Conservation (phyloP, 352 stramenopile species). For the Globisporangium rhizosaccharum region DNA sequence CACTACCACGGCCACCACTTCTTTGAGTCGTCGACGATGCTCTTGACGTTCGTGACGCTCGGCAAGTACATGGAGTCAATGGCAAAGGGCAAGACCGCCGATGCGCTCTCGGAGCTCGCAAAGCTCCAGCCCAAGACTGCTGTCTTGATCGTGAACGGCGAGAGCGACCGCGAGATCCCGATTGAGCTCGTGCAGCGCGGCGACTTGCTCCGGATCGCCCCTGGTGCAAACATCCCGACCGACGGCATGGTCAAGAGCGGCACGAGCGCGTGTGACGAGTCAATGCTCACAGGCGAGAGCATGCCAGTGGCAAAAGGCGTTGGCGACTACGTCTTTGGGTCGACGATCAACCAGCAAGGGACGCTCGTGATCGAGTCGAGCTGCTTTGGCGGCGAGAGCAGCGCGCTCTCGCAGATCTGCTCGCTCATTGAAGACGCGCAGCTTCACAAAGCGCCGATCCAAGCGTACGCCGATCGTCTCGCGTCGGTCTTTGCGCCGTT, state of each 20-base stretch:
- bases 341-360: constrained; percentile 80
- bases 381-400: constrained; percentile 66
- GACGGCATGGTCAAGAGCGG: constrained; percentile 77
- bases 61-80: constrained; percentile 89
- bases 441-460: constrained; percentile 84
- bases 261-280: constrained; percentile 67
- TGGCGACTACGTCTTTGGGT: constrained; percentile 81
- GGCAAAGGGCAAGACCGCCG: constrained; percentile 80
- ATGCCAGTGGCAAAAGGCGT: constrained; percentile 81
- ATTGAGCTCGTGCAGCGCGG: constrained; percentile 83
- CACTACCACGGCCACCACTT: constrained; percentile 81
- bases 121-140: constrained; percentile 80
- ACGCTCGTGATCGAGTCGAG: constrained; percentile 81
- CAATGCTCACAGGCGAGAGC: constrained; percentile 83
- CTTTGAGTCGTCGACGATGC: constrained; percentile 84
- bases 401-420: constrained; percentile 68
- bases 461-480: constrained; percentile 76
- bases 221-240: constrained; percentile 73
- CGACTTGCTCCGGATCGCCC: constrained; percentile 64
- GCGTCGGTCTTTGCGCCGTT: constrained; percentile 63
- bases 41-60: constrained; percentile 83
- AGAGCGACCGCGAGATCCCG: constrained; percentile 62
- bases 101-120: constrained; percentile 62
- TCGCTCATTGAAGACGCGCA: constrained; percentile 85
- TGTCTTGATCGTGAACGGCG: constrained; percentile 43